phyloP scores from a whole-genome alignment of 148 eudicot species.

The Silene uniflora region DNA sequence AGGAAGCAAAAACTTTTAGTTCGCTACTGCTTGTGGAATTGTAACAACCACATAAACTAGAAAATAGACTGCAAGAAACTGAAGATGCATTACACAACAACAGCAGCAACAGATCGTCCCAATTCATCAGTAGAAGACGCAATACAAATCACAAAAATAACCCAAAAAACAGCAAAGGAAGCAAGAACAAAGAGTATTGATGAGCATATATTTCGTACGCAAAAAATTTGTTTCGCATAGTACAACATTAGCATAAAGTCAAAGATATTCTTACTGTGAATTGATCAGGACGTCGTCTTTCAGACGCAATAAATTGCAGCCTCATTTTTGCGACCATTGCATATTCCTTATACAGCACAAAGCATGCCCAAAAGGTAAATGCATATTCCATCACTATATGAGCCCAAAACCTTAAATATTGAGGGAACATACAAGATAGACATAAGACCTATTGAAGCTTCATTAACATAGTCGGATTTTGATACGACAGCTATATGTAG shows the following conservation, averaged over 20 bases:
- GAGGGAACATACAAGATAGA: constrained; percentile 1
- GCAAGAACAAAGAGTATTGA: too few species aligned
- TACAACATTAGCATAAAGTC: too few species aligned
- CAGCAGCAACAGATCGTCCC: too few species aligned
- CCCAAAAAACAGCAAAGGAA: too few species aligned
- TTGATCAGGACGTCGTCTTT: constrained; percentile 87
- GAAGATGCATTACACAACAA: neutral
- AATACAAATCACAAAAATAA: too few species aligned
- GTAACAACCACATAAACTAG: too few species aligned
- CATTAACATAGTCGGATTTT: neutral
- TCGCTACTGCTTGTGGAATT: too few species aligned
- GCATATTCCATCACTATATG: constrained; percentile 79
- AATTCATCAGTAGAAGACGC: too few species aligned
- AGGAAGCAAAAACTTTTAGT: too few species aligned
- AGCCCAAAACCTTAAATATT: constrained; percentile 70
- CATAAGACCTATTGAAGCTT: neutral
- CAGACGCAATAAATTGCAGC: constrained; percentile 75
- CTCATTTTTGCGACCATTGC: constrained; percentile 67
- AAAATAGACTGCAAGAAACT: neutral
- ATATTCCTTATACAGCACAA: constrained; percentile 62
- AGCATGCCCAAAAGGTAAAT: constrained; percentile 82
- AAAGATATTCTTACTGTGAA: constrained; percentile 67
- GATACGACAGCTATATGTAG: neutral
- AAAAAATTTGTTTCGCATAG: too few species aligned
- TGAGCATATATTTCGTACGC: too few species aligned